Conservation (phyloP, 495 filamentous ascomycete species). For the Trypethelium eluteriae region DNA sequence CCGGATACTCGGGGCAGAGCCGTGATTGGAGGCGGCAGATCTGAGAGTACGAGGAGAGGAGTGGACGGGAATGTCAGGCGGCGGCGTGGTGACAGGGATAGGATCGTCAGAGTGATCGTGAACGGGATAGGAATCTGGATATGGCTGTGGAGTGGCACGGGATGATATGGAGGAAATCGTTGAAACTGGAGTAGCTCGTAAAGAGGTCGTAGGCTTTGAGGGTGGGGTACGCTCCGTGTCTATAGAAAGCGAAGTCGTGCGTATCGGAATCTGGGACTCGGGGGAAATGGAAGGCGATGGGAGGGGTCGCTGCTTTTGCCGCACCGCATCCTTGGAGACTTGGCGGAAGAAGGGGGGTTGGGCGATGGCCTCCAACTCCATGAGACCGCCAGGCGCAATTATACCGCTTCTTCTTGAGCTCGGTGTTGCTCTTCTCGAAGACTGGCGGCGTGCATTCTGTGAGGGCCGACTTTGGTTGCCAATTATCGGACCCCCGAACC, state of each 20-base stretch:
- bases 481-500: background rate
- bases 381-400: background rate
- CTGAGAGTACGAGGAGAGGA: background rate
- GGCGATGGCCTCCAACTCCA: background rate
- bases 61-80: background rate
- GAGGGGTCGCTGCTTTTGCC: background rate
- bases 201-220: background rate
- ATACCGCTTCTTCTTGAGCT: background rate
- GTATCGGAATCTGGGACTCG: background rate
- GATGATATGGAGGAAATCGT: background rate
- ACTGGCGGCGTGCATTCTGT: background rate
- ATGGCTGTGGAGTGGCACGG: constrained; percentile 1
- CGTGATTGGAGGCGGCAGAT: constrained; percentile 1
- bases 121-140: background rate
- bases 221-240: background rate
- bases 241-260: background rate
- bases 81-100: constrained; percentile 1
- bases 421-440: background rate
- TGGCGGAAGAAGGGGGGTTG: constrained; percentile 9
- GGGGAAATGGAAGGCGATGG: background rate
- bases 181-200: background rate
- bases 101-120: constrained; percentile 4
- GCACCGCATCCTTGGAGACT: constrained; percentile 1
- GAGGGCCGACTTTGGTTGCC: background rate
- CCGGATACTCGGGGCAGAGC: background rate